Base-by-base conservation (phyloP, 768 basidiomycete genomes). In the Rhodotorula graminis region DNA sequence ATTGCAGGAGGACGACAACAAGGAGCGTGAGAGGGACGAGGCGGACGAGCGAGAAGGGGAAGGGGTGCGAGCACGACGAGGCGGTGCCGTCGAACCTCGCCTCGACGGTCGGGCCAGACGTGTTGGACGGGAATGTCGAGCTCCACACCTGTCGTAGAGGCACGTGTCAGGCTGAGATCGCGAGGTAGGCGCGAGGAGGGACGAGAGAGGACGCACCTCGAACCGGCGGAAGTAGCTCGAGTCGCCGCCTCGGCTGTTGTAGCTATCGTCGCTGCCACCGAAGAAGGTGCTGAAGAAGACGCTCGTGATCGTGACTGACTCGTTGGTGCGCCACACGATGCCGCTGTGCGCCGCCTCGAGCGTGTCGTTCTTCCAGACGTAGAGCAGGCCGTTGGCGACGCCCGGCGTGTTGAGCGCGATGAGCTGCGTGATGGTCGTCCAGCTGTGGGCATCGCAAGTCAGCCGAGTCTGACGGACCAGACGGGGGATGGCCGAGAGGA, bases 251-350 rank as follows among this genome's bases (percentile, higher is more conserved):
- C 31, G 21, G 40, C n/a, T 18, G 40, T 63, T 25, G 62, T 61
- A 70, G n/a, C 23, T 37, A 19, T 10, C 4, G 31, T 57, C 62
- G 58, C 73, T 67, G 5, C 73, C 73, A 23, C 73, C 73, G 40
- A 70, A 74, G 53, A 74, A 74, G 14, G 69, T 74, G n/a, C 62
- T 64, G 69, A 74, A 74, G 40, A 74, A 29, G 9, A 74, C 60
- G 37, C 64, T 70, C 16, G 62, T 57, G 27, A 74, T 27, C 9
- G 69, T 57, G 59, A 74, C 73, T 23, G 23, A 25, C 15, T 40
- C 37, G 12, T 33, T 23, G 3, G 58, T 61, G 7, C 73, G 65
- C 62, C 63, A 74, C 5, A 47, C 42, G 18, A 74, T 7, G 3
- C 69, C 69, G 8, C 65, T 65, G 27, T 74, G 73, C 2, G 62